phyloP scores from a whole-genome alignment of 2,329 filamentous ascomycete genomes.

The Hymenoscyphus fraxineus region DNA sequence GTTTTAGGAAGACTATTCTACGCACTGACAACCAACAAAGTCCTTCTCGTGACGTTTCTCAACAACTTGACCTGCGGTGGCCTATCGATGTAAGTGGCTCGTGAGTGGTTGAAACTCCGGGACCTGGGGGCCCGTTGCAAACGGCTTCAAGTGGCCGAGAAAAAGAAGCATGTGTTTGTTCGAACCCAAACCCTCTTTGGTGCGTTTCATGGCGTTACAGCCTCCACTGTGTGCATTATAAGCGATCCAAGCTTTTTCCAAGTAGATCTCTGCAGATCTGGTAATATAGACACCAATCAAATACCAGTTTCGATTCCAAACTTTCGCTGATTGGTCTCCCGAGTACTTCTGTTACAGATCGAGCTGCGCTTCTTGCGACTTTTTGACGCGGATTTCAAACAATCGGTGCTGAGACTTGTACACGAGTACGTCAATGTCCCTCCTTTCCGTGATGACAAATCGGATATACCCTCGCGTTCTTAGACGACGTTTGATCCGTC shows the following conservation, averaged over 20 bases:
- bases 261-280: conserved; percentile 11
- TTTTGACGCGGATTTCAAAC: conserved; percentile 9
- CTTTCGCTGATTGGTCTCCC: conserved; percentile 10
- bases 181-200: background rate
- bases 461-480: no score
- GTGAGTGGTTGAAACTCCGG: background rate
- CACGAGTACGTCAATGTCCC: background rate
- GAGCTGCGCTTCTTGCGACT: background rate
- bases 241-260: conserved; percentile 16
- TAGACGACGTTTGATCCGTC: no score
- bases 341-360: conserved; percentile 4
- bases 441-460: background rate
- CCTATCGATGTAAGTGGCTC: background rate
- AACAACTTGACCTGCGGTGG: background rate
- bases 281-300: conserved; percentile 6
- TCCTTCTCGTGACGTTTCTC: conserved; percentile 4
- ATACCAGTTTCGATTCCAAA: conserved; percentile 7
- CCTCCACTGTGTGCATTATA: background rate
- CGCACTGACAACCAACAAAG: conserved; percentile 4
- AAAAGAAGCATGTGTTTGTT: background rate
- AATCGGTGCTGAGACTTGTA: background rate
- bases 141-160: background rate
- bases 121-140: conserved; percentile 2
- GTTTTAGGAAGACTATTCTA: conserved; percentile 11
- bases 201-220: background rate